These are phyloP conservation scores for Panicum hallii DNA, from an alignment of 202 grass and related monocot genomes.

Conservation along the genomic window DNA sequence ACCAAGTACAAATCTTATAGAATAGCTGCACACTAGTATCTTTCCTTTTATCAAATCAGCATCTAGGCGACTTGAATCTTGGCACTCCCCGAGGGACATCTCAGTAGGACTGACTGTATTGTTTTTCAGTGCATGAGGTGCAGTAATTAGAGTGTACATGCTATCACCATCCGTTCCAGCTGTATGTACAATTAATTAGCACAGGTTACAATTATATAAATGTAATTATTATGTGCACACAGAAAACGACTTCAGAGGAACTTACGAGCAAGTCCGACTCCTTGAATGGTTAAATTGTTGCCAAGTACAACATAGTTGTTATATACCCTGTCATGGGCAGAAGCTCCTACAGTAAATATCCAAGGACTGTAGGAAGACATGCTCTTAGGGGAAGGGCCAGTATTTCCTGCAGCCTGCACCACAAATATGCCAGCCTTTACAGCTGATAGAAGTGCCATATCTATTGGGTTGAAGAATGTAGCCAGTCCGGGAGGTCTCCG, in stretches of 20 bases:
- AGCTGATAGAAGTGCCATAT: constrained; percentile 91
- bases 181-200: constrained; percentile 53
- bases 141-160: constrained; percentile 85
- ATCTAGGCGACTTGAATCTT: constrained; percentile 86
- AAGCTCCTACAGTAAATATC: constrained; percentile 98
- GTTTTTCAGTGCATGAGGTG: constrained; percentile 80
- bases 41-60: constrained; percentile 76
- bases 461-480: constrained; percentile 99
- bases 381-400: constrained; percentile 89
- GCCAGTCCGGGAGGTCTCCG: constrained; percentile 86
- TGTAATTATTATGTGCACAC: background rate
- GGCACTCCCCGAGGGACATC: constrained; percentile 87
- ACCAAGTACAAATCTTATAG: constrained; percentile 95
- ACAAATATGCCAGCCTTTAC: constrained; percentile 94
- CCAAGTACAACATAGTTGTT: constrained; percentile 84
- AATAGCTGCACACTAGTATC: constrained; percentile 93
- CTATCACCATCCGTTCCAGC: constrained; percentile 88
- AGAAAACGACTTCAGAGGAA: constrained; percentile 45
- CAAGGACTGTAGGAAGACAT: constrained; percentile 97
- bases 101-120: constrained; percentile 62
- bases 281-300: constrained; percentile 86
- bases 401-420: constrained; percentile 98
- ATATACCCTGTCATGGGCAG: constrained; percentile 94
- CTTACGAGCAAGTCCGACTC: constrained; percentile 97
- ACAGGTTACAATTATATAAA: constrained; percentile 36